Evolutionary conservation across 2,329 filamentous ascomycete species (phyloP).

Genomic region (Helotiales sp.): DNA sequence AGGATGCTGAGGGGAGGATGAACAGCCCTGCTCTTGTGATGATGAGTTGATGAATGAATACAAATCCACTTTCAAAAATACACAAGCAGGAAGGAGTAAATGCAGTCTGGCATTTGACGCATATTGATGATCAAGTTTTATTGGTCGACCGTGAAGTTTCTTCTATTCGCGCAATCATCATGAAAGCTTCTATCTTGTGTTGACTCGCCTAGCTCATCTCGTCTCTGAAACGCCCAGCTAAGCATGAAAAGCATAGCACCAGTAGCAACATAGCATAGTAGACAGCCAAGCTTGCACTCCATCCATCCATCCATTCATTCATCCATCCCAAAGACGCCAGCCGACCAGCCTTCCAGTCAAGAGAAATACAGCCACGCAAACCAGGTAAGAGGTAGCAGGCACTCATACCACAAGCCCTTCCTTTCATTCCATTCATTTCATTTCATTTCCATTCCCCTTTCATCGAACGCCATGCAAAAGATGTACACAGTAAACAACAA

Average conservation of each 20-base stretch:
- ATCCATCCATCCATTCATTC: not conserved
- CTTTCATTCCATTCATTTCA: not conserved
- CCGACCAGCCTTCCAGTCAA: not conserved
- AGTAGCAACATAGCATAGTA: not conserved
- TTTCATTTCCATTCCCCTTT: not conserved
- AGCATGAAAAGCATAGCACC: not conserved
- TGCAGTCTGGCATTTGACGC: not conserved
- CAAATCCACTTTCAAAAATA: not conserved
- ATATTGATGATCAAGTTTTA: conserved; percentile 1
- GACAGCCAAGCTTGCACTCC: too few relatives aligned
- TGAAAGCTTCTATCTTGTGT: not conserved
- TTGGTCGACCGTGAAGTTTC: conserved; percentile 2
- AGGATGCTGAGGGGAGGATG: not conserved
- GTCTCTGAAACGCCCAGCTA: not conserved
- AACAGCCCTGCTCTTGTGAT: not conserved
- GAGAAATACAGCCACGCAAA: not conserved
- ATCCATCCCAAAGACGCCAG: not conserved
- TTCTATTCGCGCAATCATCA: conserved; percentile 1
- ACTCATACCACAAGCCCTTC: not conserved
- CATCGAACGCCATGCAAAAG: conserved; percentile 13
- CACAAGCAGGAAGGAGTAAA: not conserved
- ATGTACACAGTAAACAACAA: not conserved
- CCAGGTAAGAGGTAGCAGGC: too few relatives aligned
- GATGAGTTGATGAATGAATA: not conserved
- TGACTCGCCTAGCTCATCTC: not conserved